Conservation (phyloP, 176 grass and related monocot species). For the Avena eriantha region DNA sequence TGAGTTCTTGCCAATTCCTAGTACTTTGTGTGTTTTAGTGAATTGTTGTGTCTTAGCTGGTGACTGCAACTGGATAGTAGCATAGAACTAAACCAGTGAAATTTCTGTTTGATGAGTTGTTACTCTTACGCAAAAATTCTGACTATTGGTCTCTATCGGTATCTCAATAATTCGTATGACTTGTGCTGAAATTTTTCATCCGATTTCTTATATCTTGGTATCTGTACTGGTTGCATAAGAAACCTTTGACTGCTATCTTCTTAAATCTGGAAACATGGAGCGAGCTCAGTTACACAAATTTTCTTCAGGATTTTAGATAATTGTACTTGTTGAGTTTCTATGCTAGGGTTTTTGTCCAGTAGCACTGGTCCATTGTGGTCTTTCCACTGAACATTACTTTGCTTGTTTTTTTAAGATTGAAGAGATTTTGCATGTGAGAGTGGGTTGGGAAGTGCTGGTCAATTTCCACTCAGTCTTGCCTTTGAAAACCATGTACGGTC, state of each 20-base stretch:
- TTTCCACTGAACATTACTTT: constrained; percentile 43
- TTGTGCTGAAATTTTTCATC: background rate
- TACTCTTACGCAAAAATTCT: background rate
- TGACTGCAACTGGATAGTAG: constrained; percentile 11
- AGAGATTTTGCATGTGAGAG: background rate
- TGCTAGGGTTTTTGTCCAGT: background rate
- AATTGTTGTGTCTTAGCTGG: constrained; percentile 8
- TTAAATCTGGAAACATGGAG: background rate
- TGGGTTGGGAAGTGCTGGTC: constrained; percentile 49
- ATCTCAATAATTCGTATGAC: background rate
- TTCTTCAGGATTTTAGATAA: background rate
- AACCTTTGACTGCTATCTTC: background rate
- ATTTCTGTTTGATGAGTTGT: constrained; percentile 14
- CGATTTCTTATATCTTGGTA: constrained; percentile 17
- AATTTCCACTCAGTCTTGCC: constrained; percentile 46
- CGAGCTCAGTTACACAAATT: constrained; percentile 3
- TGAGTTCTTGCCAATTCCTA: constrained; percentile 44
- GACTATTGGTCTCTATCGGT: constrained; percentile 17
- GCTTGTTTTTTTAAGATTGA: background rate
- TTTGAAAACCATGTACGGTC: constrained; percentile 35
- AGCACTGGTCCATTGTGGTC: constrained; percentile 30
- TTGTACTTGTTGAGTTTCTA: background rate
- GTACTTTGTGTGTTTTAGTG: background rate
- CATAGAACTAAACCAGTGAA: constrained; percentile 9
- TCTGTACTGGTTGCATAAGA: constrained; percentile 3